Percentiles rank a stretch among this genome's conserved stretches.
phyloP scores from a whole-genome alignment of 192 early-diverging fungal genomes.

The Mycoemilia scoparia region DNA sequence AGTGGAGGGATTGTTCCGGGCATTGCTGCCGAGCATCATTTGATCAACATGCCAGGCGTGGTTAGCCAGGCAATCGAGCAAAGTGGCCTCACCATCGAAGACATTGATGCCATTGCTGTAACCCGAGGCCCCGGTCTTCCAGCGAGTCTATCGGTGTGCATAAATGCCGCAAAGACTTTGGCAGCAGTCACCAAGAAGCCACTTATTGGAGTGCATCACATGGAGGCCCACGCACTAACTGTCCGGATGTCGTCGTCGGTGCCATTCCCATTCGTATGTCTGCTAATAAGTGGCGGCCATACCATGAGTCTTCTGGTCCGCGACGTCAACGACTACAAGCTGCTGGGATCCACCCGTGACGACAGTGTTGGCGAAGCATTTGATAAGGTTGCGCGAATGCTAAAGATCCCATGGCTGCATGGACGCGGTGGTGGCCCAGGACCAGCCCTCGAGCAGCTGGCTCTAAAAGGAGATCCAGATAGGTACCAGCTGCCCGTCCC shows the following conservation, averaged over 20 bases:
- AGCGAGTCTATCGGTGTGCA: slow-evolving; percentile 42
- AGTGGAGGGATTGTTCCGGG: slow-evolving; percentile 61
- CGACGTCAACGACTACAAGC: slow-evolving; percentile 36
- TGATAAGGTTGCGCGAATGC: slow-evolving; percentile 54
- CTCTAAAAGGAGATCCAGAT: slow-evolving; percentile 28
- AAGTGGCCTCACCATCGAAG: slow-evolving; percentile 27
- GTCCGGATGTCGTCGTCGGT: slow-evolving; percentile 35
- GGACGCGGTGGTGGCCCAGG: slow-evolving; percentile 44
- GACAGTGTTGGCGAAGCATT: slow-evolving; percentile 64
- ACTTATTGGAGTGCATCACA: slow-evolving; percentile 63
- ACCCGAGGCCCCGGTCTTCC: slow-evolving; percentile 59
- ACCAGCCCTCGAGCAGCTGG: slow-evolving; percentile 45
- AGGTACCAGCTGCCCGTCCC: slow-evolving; percentile 35
- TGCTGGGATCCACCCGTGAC: slow-evolving; percentile 49
- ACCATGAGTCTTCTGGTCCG: slow-evolving; percentile 41
- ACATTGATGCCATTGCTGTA: slow-evolving; percentile 54
- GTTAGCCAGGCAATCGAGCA: slow-evolving; percentile 38
- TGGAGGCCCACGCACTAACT: slow-evolving; percentile 69
- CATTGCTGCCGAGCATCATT: slow-evolving; percentile 44
- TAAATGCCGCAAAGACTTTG: slow-evolving; percentile 53
- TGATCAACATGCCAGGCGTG: slow-evolving; percentile 38
- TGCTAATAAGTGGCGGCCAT: slow-evolving; percentile 63
- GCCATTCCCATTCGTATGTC: slow-evolving; percentile 46
- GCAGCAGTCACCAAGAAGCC: slow-evolving; percentile 46
- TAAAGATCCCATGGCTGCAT: slow-evolving; percentile 40